Percentiles rank a stretch among this genome's conserved stretches.
These are phyloP conservation scores for Flaveria brownii DNA, from an alignment of 129 eudicot genomes.

Conservation along the genomic window DNA sequence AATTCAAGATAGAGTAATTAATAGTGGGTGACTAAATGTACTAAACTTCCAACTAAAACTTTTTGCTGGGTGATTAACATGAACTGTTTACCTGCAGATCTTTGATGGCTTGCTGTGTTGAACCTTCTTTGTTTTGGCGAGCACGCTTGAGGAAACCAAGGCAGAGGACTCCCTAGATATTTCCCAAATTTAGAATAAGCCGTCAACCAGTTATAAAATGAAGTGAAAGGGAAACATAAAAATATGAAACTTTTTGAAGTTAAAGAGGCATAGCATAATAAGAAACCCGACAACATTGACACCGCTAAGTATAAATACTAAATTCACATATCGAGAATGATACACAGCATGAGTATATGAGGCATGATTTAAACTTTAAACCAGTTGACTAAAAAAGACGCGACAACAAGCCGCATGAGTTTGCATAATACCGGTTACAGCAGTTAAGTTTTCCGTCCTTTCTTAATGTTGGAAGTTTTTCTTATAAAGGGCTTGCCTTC, in stretches of 20 bases:
- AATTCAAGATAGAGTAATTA: conserved; percentile 13
- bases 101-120: conserved; percentile 78
- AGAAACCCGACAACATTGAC: not conserved
- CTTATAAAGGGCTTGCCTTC: too few species aligned
- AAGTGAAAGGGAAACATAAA: not conserved
- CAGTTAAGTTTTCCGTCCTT: too few species aligned
- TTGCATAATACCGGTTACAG: too few species aligned
- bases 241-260: not conserved
- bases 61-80: conserved; percentile 7
- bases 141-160: conserved; percentile 83
- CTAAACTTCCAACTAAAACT: not conserved
- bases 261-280: not conserved
- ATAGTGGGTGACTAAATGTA: not conserved
- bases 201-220: not conserved
- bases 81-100: conserved; percentile 71
- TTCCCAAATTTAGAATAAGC: not conserved
- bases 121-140: conserved; percentile 63
- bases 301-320: too few species aligned
- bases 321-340: too few species aligned
- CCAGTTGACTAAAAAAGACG: too few species aligned
- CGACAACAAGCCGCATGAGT: too few species aligned
- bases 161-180: conserved; percentile 56
- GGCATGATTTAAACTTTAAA: too few species aligned
- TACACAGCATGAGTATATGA: too few species aligned
- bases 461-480: too few species aligned